Evolutionary conservation across 495 filamentous ascomycete genomes (phyloP), one percentile per base, ranked within the genome.

Genomic region (Venustampulla echinocandica): DNA sequence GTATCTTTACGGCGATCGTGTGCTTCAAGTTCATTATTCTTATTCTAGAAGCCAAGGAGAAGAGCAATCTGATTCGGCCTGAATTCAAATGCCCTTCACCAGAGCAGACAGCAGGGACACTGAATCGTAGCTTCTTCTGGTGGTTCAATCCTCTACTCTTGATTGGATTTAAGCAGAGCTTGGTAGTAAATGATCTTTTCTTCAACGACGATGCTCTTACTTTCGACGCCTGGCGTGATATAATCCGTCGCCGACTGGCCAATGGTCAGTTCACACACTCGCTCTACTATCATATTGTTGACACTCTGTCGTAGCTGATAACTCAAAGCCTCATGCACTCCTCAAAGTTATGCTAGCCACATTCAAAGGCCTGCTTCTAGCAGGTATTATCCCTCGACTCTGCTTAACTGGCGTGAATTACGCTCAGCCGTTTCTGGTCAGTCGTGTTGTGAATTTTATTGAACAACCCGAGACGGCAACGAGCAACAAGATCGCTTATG

Each of bases 401-500:
- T 70, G 60, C 28, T 60, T 74, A 0, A 70, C 72, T 19, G 77
- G 62, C 2, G 78, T 87, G 52, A 76, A 67, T 14, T 76, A 81
- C 40, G 74, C 73, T 41, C 81, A 86, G 52, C 82, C 82, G 1
- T 73, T 87, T 40, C 67, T 87, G 3, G 57, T 66, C 39, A 48
- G 38, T 18, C 40, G 44, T 21, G 49, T 52, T 9, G 46, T 64
- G 13, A 50, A 40, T 1, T 49, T 70, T 36, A 34, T 57, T 4
- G 44, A 64, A 9, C 54, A 71, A 42, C 63, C 70, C 2, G 60
- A 23, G 22, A 18, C 34, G 6, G 10, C 34, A n/a, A 14, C n/a
- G n/a, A 38, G 43, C 42, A 42, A 47, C 1, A 55, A 55, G 59
- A 54, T 69, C 27, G 66, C 68, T 39, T 74, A 77, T 54, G 54